These are phyloP conservation scores for Xylariaceae sp. DNA, from an alignment of 2,329 filamentous ascomycete genomes.

Conservation along the genomic window DNA sequence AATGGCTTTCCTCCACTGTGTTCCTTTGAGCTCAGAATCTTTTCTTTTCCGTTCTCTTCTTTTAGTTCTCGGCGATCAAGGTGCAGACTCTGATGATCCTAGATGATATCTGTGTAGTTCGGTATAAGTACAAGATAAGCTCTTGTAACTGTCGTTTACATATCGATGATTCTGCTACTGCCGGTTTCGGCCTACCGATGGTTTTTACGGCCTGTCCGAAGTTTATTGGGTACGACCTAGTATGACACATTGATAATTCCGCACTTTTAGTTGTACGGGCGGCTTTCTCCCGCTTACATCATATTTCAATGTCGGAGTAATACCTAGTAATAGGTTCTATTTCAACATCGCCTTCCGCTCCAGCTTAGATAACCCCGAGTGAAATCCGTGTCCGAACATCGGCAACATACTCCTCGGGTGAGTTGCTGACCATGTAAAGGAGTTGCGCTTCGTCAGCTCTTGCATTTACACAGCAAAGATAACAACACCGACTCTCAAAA, in stretches of 20 bases:
- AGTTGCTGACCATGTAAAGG: too few relatives aligned
- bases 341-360: not conserved
- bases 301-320: not conserved
- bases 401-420: not conserved
- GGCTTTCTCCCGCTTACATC: conserved; percentile 12
- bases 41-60: not conserved
- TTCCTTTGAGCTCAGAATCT: not conserved
- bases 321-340: not conserved
- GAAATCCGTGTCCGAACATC: not conserved
- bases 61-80: not conserved
- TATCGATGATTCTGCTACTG: not conserved
- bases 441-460: not conserved
- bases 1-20: not conserved
- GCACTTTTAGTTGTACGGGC: not conserved
- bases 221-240: not conserved
- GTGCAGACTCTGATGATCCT: not conserved
- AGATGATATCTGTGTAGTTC: not conserved
- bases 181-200: conserved; percentile 9
- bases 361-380: not conserved
- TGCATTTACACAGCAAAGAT: not conserved
- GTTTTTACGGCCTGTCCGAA: not conserved
- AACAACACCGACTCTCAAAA: too few relatives aligned
- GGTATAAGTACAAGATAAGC: not conserved
- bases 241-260: conserved; percentile 10
- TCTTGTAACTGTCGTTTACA: not conserved